Evolutionary conservation across 2,329 filamentous ascomycete species (phyloP).

Genomic region (Alternaria brassicicola): DNA sequence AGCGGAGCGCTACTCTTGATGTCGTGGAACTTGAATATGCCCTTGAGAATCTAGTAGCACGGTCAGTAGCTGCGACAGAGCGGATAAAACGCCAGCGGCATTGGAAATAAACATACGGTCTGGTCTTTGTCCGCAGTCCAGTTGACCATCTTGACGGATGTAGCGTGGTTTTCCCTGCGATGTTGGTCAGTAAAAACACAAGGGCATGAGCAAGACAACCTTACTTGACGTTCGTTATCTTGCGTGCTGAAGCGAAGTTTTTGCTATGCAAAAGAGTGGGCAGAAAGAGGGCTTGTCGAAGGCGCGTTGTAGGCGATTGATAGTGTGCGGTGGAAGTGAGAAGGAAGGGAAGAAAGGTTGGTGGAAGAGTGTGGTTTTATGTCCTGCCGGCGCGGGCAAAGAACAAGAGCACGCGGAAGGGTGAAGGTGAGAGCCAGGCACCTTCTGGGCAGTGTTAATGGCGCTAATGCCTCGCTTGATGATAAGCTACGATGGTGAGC

Average conservation of each 20-base stretch:
- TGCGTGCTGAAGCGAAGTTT: not conserved
- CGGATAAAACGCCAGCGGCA: not conserved
- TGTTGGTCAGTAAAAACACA: not conserved
- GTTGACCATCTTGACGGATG: constrained; percentile 19
- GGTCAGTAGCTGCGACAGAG: not conserved
- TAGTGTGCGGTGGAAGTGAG: not conserved
- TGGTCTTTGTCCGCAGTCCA: constrained; percentile 33
- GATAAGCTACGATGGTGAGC: not conserved
- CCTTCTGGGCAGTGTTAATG: not conserved
- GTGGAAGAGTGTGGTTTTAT: not conserved
- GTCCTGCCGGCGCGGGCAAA: not conserved
- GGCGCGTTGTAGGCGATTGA: not conserved
- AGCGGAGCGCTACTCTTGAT: constrained; percentile 12
- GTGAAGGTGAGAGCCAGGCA: constrained; percentile 19
- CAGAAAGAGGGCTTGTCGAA: not conserved
- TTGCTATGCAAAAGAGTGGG: not conserved
- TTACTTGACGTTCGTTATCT: not conserved
- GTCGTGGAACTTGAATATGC: constrained; percentile 26
- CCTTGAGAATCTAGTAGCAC: constrained; percentile 24
- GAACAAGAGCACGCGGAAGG: not conserved
- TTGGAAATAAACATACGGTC: constrained; percentile 16
- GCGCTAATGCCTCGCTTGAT: constrained; percentile 1
- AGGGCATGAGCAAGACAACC: not conserved
- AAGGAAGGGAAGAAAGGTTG: not conserved
- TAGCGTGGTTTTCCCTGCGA: not conserved